Conservation (phyloP, 768 basidiomycete genomes). For the Exsudoporus frostii region DNA sequence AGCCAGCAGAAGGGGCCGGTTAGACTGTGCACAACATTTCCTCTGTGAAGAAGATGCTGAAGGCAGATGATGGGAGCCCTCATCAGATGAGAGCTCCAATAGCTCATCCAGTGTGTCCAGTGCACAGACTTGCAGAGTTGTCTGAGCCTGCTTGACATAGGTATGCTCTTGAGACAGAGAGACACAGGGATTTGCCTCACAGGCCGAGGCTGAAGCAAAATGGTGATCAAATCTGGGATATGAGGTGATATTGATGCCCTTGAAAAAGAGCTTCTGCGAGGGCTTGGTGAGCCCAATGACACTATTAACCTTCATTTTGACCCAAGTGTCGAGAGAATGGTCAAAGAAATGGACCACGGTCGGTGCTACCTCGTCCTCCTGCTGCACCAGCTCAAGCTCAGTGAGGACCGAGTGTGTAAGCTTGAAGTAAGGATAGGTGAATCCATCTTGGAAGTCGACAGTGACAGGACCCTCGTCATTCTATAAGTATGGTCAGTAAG, state of each 20-base stretch:
- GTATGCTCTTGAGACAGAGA: not conserved
- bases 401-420: not conserved
- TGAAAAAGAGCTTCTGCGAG: not conserved
- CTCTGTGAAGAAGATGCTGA: too few species aligned
- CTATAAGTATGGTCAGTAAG: not conserved
- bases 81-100: too few species aligned
- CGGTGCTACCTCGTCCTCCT: not conserved
- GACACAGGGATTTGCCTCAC: not conserved
- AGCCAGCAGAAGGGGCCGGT: too few species aligned
- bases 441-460: not conserved
- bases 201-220: not conserved
- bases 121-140: too few species aligned
- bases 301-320: not conserved
- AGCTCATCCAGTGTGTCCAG: too few species aligned
- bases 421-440: not conserved
- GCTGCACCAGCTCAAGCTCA: not conserved
- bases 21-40: too few species aligned
- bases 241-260: not conserved
- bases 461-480: not conserved
- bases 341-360: not conserved
- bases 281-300: not conserved
- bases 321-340: not conserved
- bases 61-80: too few species aligned
- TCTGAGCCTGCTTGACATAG: too few species aligned
- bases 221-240: not conserved